Evolutionary conservation across 2,329 filamentous ascomycete species (phyloP).

Genomic region (Sphaerulina populicola): DNA sequence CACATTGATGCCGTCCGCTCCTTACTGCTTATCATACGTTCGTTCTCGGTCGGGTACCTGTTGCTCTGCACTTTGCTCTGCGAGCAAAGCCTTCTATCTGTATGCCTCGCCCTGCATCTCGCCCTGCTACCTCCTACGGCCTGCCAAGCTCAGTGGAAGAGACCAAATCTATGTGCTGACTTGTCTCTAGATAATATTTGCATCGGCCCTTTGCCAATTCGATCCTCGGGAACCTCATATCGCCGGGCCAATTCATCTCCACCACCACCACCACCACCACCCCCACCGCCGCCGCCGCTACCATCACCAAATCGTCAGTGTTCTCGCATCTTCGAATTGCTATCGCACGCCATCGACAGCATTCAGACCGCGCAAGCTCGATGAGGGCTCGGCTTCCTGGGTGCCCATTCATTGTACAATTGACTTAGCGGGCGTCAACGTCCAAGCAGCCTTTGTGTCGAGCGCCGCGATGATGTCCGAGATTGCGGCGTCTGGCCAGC

Average conservation of each 20-base stretch:
- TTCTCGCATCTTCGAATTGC: not conserved
- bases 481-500: constrained; percentile 25
- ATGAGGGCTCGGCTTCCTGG: not conserved
- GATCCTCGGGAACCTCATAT: not conserved
- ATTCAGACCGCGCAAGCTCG: not conserved
- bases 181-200: constrained; percentile 9
- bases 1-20: constrained; percentile 20
- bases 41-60: constrained; percentile 14
- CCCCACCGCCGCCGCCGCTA: not conserved
- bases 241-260: too few relatives aligned
- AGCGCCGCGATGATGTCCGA: constrained; percentile 23
- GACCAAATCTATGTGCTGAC: constrained; percentile 7
- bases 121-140: constrained; percentile 4
- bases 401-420: constrained; percentile 2
- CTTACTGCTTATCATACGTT: constrained; percentile 11
- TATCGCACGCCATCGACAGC: not conserved
- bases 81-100: constrained; percentile 18
- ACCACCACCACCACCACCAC: not conserved
- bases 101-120: constrained; percentile 9
- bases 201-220: constrained; percentile 5
- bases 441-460: constrained; percentile 5
- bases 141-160: not conserved
- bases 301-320: not conserved
- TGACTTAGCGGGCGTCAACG: not conserved
- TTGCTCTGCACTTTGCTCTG: constrained; percentile 21